A percentile compares a stretch with the other conserved stretches of the same genome.
Evolutionary conservation across 805 yeast species (phyloP).

Genomic region (Pichia sporocuriosa): DNA sequence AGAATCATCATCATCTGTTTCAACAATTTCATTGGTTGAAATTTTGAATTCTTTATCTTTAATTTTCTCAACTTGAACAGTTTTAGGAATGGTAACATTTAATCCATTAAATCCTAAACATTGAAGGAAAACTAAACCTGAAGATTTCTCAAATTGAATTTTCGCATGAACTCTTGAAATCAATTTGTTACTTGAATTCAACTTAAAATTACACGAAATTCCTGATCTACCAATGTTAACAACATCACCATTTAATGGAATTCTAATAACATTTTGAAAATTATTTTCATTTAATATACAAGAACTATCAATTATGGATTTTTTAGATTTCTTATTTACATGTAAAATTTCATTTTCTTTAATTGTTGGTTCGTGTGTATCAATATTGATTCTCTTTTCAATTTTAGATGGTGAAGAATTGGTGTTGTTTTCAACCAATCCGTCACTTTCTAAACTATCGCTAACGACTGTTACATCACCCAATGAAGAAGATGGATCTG

Average conservation of each 20-base stretch:
- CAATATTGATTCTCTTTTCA: not conserved
- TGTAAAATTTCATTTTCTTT: not conserved
- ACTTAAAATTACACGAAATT: constrained; percentile 44
- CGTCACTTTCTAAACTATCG: not conserved
- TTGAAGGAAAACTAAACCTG: constrained; percentile 42
- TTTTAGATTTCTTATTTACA: not conserved
- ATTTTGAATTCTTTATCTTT: constrained; percentile 18
- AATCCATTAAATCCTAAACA: constrained; percentile 85
- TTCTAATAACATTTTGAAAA: constrained; percentile 19
- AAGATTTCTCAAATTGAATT: constrained; percentile 37
- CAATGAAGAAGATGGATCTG: constrained; percentile 58
- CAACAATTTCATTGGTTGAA: constrained; percentile 8
- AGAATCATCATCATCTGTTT: constrained; percentile 2
- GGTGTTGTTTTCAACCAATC: not conserved
- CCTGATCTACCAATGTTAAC: constrained; percentile 65
- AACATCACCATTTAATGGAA: constrained; percentile 33
- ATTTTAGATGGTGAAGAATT: not conserved
- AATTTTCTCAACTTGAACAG: constrained; percentile 25
- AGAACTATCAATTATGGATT: constrained; percentile 3
- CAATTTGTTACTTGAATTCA: constrained; percentile 43
- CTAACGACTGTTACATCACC: constrained; percentile 26
- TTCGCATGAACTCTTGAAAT: constrained; percentile 64
- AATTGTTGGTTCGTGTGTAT: too few relatives aligned
- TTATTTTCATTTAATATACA: constrained; percentile 9
- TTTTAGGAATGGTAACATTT: constrained; percentile 53